Conservation (phyloP, 139 green algal genomes). For the Auxenochlorella pyrenoidosa region DNA sequence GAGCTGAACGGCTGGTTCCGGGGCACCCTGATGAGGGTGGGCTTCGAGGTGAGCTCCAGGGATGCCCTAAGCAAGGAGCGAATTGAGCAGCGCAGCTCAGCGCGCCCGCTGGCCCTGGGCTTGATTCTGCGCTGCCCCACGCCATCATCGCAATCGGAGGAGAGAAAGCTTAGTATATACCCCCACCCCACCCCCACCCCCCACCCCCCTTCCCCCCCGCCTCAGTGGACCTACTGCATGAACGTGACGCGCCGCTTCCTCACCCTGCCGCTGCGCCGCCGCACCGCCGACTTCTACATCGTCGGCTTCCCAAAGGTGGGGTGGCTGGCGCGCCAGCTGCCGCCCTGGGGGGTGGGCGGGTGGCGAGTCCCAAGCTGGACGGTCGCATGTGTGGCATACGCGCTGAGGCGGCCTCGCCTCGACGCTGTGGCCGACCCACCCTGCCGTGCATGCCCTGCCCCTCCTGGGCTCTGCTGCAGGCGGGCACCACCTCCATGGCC, state of each 20-base stretch:
- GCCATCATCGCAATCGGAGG: too few relatives aligned
- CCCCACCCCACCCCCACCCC: neutral
- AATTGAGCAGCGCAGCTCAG: neutral
- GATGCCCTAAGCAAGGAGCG: neutral
- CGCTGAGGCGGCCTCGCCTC: too few relatives aligned
- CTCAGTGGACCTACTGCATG: conserved; percentile 74
- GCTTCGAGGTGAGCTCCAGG: conserved; percentile 66
- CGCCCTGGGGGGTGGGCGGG: too few relatives aligned
- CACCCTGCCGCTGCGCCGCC: conserved; percentile 76
- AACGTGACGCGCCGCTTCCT: conserved; percentile 72
- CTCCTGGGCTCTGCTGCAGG: conserved; percentile 22
- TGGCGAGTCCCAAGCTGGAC: too few relatives aligned
- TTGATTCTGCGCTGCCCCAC: too few relatives aligned
- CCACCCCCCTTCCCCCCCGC: neutral
- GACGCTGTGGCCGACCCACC: neutral
- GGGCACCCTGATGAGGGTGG: conserved; percentile 47
- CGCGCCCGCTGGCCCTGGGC: too few relatives aligned
- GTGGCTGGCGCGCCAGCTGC: neutral
- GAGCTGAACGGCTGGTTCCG: conserved; percentile 39
- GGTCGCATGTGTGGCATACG: too few relatives aligned
- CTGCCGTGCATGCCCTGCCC: neutral
- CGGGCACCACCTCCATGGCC: conserved; percentile 83
- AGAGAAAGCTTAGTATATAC: too few relatives aligned
- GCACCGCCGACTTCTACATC: conserved; percentile 81
- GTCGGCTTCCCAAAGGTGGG: conserved; percentile 74